phyloP scores from a whole-genome alignment of 345 rosid genomes.

The Euclidium syriacum region DNA sequence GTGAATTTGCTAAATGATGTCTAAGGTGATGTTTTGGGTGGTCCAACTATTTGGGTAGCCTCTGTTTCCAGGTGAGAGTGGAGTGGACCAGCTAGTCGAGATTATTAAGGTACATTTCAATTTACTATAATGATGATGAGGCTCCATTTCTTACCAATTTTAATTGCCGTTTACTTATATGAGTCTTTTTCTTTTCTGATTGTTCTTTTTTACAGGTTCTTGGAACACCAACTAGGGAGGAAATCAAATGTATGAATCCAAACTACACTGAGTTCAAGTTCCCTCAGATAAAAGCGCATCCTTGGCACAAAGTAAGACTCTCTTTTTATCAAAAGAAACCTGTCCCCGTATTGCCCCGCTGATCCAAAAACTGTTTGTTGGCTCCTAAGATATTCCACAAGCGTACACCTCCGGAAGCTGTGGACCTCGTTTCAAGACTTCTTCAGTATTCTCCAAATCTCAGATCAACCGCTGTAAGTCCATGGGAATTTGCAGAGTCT shows the following conservation, averaged over 20 bases:
- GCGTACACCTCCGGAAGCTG: constrained; percentile 68
- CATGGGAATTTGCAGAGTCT: neutral
- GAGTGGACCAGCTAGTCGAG: constrained; percentile 70
- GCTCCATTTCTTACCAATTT: neutral
- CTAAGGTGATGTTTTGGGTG: constrained; percentile 3
- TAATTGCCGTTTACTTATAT: neutral
- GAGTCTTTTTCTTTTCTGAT: neutral
- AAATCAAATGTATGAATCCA: constrained; percentile 71
- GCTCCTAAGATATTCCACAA: constrained; percentile 50
- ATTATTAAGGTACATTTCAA: constrained; percentile 54
- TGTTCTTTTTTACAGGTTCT: constrained; percentile 45
- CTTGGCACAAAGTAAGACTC: constrained; percentile 99
- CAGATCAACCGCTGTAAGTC: constrained; percentile 55
- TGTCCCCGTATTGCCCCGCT: neutral
- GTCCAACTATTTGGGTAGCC: constrained; percentile 37
- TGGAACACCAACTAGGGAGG: constrained; percentile 71
- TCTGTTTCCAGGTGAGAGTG: constrained; percentile 66
- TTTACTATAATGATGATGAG: neutral
- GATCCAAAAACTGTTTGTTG: neutral
- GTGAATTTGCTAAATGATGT: neutral
- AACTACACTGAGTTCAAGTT: constrained; percentile 73
- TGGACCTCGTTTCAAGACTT: constrained; percentile 57
- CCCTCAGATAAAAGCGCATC: constrained; percentile 97
- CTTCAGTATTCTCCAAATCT: constrained; percentile 64
- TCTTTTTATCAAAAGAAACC: no score